These are phyloP conservation scores for Vaccinium myrtillus DNA, from an alignment of 148 eudicot species.

Conservation along the genomic window DNA sequence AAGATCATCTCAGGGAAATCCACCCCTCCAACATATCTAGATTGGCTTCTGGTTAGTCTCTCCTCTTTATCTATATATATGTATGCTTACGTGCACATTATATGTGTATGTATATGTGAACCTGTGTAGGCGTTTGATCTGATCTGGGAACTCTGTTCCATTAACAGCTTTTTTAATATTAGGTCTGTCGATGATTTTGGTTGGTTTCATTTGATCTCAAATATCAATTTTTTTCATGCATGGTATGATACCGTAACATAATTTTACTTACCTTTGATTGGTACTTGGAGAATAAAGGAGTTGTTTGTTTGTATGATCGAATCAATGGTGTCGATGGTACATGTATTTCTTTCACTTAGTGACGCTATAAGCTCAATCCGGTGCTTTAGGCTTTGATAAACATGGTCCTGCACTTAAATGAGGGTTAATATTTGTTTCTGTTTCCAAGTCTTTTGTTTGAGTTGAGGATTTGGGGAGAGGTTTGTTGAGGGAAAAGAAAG, in stretches of 20 bases:
- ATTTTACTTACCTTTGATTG: background rate
- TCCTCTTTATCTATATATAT: background rate
- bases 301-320: background rate
- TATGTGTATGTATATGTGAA: background rate
- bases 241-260: background rate
- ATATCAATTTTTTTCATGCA: background rate
- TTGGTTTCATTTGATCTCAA: background rate
- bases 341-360: background rate
- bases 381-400: background rate
- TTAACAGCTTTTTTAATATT: background rate
- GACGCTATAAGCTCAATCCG: background rate
- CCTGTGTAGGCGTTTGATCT: conserved; percentile 24
- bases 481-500: background rate
- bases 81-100: too few species aligned
- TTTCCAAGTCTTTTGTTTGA: too few species aligned
- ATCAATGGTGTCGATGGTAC: background rate
- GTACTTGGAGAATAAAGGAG: background rate
- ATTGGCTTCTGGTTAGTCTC: conserved; percentile 70
- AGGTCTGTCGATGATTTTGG: background rate
- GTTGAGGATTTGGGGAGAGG: background rate
- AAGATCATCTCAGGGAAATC: conserved; percentile 45
- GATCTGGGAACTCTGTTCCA: conserved; percentile 21
- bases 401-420: background rate
- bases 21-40: conserved; percentile 64
- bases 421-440: background rate